Conservation (phyloP, 2,329 filamentous ascomycete genomes). For the Camillea tinctor region DNA sequence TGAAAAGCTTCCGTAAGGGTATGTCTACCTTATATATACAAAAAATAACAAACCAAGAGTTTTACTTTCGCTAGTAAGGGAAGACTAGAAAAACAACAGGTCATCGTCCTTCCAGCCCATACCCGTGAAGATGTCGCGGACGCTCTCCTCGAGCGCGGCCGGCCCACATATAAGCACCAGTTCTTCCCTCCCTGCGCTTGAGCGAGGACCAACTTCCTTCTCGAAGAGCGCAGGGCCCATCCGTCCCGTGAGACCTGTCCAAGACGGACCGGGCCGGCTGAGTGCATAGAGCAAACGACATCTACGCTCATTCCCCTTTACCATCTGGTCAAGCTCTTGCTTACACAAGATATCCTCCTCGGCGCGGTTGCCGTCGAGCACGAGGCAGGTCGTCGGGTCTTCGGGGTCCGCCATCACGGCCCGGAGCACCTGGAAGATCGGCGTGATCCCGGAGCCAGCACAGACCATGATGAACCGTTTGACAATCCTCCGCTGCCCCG, state of each 20-base stretch:
- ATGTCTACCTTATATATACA: no score
- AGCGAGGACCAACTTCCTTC: conserved; percentile 51
- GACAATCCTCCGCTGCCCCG: conserved; percentile 54
- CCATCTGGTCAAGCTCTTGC: conserved; percentile 67
- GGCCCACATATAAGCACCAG: conserved; percentile 82
- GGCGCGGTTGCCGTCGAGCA: conserved; percentile 75
- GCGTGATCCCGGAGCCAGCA: conserved; percentile 87
- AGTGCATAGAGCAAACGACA: conserved; percentile 70
- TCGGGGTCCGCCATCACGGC: conserved; percentile 65
- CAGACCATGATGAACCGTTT: conserved; percentile 81
- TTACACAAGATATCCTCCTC: conserved; percentile 82
- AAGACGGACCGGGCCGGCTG: conserved; percentile 59
- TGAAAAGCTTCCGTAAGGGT: no score
- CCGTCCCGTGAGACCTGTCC: conserved; percentile 67
- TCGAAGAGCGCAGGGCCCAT: conserved; percentile 63
- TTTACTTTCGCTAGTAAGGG: not conserved
- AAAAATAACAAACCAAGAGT: no score
- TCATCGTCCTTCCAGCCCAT: conserved; percentile 73
- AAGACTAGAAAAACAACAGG: conserved; percentile 67
- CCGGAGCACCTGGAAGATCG: conserved; percentile 79
- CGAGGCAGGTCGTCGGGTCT: conserved; percentile 66
- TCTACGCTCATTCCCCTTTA: conserved; percentile 49
- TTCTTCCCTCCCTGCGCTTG: conserved; percentile 41
- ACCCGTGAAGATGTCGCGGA: conserved; percentile 43
- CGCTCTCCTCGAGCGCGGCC: conserved; percentile 67